Evolutionary conservation across 805 yeast genomes (phyloP).

Genomic region (Wickerhamiella vanderwaltii): DNA sequence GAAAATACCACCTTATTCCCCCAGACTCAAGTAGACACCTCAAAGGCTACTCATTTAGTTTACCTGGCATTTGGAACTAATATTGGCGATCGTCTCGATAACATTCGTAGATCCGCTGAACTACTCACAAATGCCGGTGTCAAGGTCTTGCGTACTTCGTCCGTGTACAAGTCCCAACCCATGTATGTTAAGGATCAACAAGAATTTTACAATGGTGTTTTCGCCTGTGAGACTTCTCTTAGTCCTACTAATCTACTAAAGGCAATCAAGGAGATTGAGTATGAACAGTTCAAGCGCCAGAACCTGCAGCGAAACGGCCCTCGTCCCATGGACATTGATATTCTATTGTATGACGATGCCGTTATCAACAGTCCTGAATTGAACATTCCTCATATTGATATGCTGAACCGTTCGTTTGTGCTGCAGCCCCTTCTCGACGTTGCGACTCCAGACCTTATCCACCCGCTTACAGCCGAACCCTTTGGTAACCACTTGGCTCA

Average conservation of each 20-base stretch:
- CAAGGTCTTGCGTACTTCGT: constrained; percentile 49
- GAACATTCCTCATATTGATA: constrained; percentile 72
- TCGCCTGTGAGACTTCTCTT: constrained; percentile 48
- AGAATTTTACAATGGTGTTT: constrained; percentile 73
- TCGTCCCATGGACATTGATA: constrained; percentile 79
- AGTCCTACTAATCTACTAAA: constrained; percentile 53
- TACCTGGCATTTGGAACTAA: constrained; percentile 87
- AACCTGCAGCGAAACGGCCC: constrained; percentile 87
- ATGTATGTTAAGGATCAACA: constrained; percentile 79
- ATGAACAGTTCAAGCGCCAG: constrained; percentile 52
- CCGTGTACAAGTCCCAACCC: constrained; percentile 79
- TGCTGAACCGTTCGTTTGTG: constrained; percentile 86
- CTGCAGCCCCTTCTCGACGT: constrained; percentile 79
- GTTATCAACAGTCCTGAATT: constrained; percentile 47
- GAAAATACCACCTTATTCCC: constrained; percentile 16
- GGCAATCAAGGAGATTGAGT: constrained; percentile 65
- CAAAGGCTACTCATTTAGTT: constrained; percentile 35
- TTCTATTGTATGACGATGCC: constrained; percentile 53
- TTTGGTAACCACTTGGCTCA: constrained; percentile 53
- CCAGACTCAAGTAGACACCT: constrained; percentile 14
- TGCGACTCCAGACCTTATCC: constrained; percentile 49
- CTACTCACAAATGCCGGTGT: constrained; percentile 35
- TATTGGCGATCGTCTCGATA: constrained; percentile 54
- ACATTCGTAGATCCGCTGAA: constrained; percentile 45
- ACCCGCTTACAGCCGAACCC: constrained; percentile 83